Evolutionary conservation across 192 early-diverging fungal genomes (phyloP), one percentile per base, ranked within the genome.

Genomic region (Gamsiella multidivaricata): DNA sequence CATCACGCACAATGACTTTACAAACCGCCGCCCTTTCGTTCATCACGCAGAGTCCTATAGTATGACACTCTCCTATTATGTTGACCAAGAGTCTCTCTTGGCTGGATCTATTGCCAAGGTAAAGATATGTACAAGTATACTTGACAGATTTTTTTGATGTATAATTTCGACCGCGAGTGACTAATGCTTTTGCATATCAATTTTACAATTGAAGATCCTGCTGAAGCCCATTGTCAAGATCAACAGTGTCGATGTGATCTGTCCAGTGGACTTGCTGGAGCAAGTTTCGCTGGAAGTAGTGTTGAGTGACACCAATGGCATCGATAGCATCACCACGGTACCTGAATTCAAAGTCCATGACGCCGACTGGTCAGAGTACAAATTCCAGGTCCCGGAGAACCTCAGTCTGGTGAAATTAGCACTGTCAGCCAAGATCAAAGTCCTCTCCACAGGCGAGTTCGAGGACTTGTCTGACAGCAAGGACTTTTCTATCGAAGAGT

Each of bases 51-150:
- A 86, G 54, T 52, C 49, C 0, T 86, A 86, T 63, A n/a, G 33
- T 1, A 72, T 86, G 47, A 25, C 29, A 6, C 45, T 82, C 4
- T 43, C 58, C 2, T 84, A 71, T 36, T 79, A 81, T 53, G 34
- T 86, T 14, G 79, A 86, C 46, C 54, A 61, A 20, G 85, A 86
- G 51, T 69, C 72, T 8, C 32, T 86, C 7, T 15, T 78, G 5
- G 54, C 66, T 7, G 79, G 69, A 8, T 67, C 69, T 2, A 37
- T 15, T 23, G 65, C 82, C 17, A 79, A 80, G 64, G 83, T 82
- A 80, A 55, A 31, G 22, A 0, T n/a, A n/a, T n/a, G n/a, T n/a
- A n/a, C n/a, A n/a, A n/a, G n/a, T n/a, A n/a, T n/a, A n/a, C n/a
- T n/a, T n/a, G n/a, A n/a, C n/a, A n/a, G n/a, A n/a, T n/a, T n/a